Percentiles rank a stretch among this genome's conserved stretches.
Evolutionary conservation across 179 eudicot genomes (phyloP).

Genomic region (Monotropa hypopitys): DNA sequence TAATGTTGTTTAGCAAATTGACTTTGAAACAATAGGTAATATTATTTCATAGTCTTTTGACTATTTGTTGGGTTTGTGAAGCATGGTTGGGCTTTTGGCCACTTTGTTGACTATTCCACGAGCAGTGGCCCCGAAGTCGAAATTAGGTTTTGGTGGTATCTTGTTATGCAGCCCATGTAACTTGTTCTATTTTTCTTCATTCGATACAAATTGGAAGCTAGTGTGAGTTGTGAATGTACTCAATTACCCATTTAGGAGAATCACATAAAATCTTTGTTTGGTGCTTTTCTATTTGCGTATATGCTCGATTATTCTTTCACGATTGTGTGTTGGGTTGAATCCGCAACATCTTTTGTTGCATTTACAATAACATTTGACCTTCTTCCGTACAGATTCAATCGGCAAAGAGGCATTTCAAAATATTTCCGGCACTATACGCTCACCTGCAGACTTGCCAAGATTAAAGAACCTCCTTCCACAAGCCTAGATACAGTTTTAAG

Average conservation of each 20-base stretch:
- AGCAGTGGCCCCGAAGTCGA: too few relatives aligned
- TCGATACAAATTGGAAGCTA: too few relatives aligned
- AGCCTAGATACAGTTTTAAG: constrained; percentile 28
- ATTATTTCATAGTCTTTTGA: not conserved
- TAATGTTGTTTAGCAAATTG: not conserved
- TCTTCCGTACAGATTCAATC: constrained; percentile 21
- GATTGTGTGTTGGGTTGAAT: too few relatives aligned
- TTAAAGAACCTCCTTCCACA: constrained; percentile 40
- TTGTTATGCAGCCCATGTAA: too few relatives aligned
- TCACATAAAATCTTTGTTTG: too few relatives aligned
- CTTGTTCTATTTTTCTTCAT: too few relatives aligned
- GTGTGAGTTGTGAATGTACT: too few relatives aligned
- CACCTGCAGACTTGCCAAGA: constrained; percentile 42
- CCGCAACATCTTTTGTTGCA: not conserved
- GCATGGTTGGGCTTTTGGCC: not conserved
- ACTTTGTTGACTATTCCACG: too few relatives aligned
- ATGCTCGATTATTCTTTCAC: too few relatives aligned
- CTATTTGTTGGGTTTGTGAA: not conserved
- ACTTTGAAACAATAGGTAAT: not conserved
- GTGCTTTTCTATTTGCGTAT: too few relatives aligned
- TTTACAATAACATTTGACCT: not conserved
- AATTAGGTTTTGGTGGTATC: too few relatives aligned
- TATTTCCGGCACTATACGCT: constrained; percentile 11
- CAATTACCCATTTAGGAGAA: too few relatives aligned
- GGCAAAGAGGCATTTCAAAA: constrained; percentile 16